A percentile compares a stretch with the other conserved stretches of the same genome.
Conservation (phyloP, 768 basidiomycete species). For the Candolleomyces efflorescens region DNA sequence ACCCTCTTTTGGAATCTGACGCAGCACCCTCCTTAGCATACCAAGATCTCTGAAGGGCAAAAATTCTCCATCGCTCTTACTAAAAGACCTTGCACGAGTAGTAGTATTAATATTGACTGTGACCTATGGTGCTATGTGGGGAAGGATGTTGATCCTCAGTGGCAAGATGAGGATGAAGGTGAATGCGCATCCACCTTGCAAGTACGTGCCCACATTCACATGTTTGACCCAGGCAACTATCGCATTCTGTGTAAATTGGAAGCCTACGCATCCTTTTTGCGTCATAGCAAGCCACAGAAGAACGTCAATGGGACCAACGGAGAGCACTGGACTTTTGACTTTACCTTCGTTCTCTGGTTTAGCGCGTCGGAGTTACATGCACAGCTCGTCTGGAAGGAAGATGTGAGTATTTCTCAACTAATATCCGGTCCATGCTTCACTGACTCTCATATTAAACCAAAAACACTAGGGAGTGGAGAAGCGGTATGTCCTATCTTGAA, state of each 20-base stretch:
- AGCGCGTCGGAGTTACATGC: constrained; percentile 15
- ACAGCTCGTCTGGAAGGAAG: constrained; percentile 12
- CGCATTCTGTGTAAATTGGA: not conserved
- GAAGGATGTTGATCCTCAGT: too few relatives aligned
- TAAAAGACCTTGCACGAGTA: not conserved
- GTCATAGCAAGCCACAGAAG: not conserved
- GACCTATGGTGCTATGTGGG: too few relatives aligned
- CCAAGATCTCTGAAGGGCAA: not conserved
- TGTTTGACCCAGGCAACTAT: not conserved
- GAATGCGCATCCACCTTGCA: not conserved
- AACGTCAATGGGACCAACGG: not conserved
- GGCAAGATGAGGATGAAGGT: too few relatives aligned
- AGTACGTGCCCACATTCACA: too few relatives aligned
- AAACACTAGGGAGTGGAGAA: too few relatives aligned
- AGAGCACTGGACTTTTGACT: constrained; percentile 1
- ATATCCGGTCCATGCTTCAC: too few relatives aligned
- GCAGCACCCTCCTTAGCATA: too few relatives aligned
- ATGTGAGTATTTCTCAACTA: constrained; percentile 8
- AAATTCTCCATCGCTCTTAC: not conserved
- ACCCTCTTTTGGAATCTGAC: too few relatives aligned
- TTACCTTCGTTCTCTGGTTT: constrained; percentile 13
- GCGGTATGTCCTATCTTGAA: too few relatives aligned
- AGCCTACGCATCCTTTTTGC: not conserved
- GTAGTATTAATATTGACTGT: too few relatives aligned
- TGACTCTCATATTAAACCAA: too few relatives aligned